Evolutionary conservation across 129 eudicot species (phyloP).

Genomic region (Tanacetum coccineum): DNA sequence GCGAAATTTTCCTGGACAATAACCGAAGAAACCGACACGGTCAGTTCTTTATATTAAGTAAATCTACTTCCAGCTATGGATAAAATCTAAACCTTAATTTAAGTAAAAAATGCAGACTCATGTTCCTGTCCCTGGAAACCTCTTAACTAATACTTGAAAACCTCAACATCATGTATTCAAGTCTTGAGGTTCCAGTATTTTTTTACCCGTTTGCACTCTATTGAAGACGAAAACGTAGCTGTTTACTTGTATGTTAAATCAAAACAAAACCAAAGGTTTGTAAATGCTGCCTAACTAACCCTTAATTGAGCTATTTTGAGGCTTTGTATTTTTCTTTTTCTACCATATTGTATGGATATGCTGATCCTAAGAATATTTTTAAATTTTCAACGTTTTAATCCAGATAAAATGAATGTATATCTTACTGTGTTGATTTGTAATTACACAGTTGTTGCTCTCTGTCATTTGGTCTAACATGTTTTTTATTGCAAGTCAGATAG

Average conservation of each 20-base stretch:
- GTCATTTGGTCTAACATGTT: slow-evolving; percentile 22
- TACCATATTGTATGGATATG: slow-evolving; percentile 14
- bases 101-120: neutral
- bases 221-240: neutral
- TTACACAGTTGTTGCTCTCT: neutral
- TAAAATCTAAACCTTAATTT: neutral
- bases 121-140: neutral
- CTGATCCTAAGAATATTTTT: slow-evolving; percentile 1
- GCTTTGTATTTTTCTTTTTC: neutral
- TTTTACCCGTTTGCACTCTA: neutral
- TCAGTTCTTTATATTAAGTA: slow-evolving; percentile 32
- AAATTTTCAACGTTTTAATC: neutral
- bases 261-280: neutral
- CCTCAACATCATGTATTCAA: slow-evolving; percentile 7
- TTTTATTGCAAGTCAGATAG: slow-evolving; percentile 50
- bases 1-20: slow-evolving; percentile 85
- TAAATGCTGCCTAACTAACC: neutral
- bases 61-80: too few species aligned
- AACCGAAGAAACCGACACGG: slow-evolving; percentile 84
- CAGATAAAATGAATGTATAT: neutral
- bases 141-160: slow-evolving; percentile 1
- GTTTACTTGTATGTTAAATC: neutral
- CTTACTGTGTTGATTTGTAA: slow-evolving; percentile 14
- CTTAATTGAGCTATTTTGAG: slow-evolving; percentile 9
- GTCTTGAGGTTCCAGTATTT: neutral